Evolutionary conservation across 257 asterid species (phyloP).

Genomic region (Nicotiana obtusifolia): DNA sequence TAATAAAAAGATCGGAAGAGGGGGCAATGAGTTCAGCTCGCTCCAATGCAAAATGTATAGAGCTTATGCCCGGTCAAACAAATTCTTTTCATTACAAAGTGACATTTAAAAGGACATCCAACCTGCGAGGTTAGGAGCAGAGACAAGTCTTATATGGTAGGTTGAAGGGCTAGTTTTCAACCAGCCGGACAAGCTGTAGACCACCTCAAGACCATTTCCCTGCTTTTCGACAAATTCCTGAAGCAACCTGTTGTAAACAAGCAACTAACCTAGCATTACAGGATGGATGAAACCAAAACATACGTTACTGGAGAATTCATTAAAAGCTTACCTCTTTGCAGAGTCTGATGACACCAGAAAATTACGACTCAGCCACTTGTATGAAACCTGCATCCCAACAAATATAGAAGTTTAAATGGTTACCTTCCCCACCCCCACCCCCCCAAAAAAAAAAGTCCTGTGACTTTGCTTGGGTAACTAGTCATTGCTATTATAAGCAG

Average conservation of each 20-base stretch:
- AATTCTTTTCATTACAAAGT: not conserved
- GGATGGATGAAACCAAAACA: not conserved
- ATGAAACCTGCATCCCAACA: conserved; percentile 59
- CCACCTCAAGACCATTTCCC: conserved; percentile 58
- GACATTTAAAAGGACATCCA: not conserved
- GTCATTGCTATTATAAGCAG: too few species aligned
- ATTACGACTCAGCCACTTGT: conserved; percentile 96
- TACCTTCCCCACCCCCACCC: not conserved
- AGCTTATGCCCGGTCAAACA: not conserved
- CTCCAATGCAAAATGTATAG: not conserved
- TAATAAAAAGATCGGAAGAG: not conserved
- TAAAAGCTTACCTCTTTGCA: conserved; percentile 65
- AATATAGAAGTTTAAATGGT: not conserved
- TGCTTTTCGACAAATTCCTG: conserved; percentile 68
- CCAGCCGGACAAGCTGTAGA: conserved; percentile 82
- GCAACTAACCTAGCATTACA: not conserved
- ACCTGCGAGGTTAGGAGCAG: conserved; percentile 76
- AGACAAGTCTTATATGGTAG: conserved; percentile 66
- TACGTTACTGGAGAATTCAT: not conserved
- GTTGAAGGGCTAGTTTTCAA: conserved; percentile 57
- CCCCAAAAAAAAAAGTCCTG: not conserved
- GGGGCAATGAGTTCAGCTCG: not conserved
- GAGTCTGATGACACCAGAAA: conserved; percentile 77
- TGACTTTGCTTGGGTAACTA: too few species aligned
- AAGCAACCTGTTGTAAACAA: conserved; percentile 51